These are phyloP conservation scores for Prunella vulgaris DNA, from an alignment of 257 asterid species.

Conservation along the genomic window DNA sequence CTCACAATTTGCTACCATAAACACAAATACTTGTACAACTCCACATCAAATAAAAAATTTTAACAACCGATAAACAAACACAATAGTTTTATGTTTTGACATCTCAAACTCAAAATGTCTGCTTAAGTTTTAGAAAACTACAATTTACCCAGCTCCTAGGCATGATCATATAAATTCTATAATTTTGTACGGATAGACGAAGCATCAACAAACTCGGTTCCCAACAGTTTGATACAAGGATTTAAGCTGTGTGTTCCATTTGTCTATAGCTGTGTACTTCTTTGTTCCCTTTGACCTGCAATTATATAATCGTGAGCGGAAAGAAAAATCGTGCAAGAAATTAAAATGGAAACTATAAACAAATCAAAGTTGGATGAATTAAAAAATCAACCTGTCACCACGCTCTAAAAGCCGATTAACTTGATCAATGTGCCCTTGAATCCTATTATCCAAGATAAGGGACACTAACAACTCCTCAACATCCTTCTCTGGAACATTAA, in stretches of 20 bases:
- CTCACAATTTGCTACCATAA: neutral
- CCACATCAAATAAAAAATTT: neutral
- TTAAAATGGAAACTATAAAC: neutral
- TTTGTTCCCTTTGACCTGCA: constrained; percentile 90
- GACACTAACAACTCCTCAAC: constrained; percentile 91
- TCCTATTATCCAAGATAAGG: constrained; percentile 85
- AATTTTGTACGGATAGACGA: neutral
- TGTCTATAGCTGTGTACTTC: constrained; percentile 85
- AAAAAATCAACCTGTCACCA: constrained; percentile 75
- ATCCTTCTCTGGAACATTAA: constrained; percentile 93
- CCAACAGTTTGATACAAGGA: constrained; percentile 75
- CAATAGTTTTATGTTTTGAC: neutral
- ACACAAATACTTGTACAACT: neutral
- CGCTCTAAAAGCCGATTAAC: constrained; percentile 86
- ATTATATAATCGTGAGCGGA: neutral
- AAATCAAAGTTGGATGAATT: neutral
- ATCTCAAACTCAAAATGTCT: neutral
- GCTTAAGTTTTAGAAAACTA: neutral
- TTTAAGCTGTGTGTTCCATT: constrained; percentile 91
- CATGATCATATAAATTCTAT: constrained; percentile 10
- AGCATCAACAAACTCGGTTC: constrained; percentile 63
- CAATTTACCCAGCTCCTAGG: constrained; percentile 5
- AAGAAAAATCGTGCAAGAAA: neutral
- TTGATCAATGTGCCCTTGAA: constrained; percentile 93
- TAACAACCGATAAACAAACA: neutral